These are phyloP conservation scores for Fusarium nodosum DNA, from an alignment of 2,329 filamentous ascomycete species.

Conservation along the genomic window DNA sequence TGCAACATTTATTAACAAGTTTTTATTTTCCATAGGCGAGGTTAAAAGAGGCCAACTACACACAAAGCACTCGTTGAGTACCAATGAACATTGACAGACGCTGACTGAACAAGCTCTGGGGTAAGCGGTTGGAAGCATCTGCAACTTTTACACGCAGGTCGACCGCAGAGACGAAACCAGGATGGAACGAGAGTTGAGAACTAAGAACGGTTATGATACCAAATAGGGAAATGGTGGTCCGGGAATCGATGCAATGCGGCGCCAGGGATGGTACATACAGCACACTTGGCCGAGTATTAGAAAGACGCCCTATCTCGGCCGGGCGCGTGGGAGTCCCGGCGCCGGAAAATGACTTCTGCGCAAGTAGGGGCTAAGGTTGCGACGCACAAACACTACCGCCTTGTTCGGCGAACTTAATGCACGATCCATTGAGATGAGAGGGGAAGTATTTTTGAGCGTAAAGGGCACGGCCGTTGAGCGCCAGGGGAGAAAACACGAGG, in stretches of 20 bases:
- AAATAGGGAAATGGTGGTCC: slow-evolving; percentile 47
- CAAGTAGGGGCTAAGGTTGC: slow-evolving; percentile 24
- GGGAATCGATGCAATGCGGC: slow-evolving; percentile 44
- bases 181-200: slow-evolving; percentile 38
- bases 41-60: slow-evolving; percentile 7
- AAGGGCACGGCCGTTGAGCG: slow-evolving; percentile 25
- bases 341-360: slow-evolving; percentile 30
- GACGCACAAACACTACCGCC: slow-evolving; percentile 33
- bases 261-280: slow-evolving; percentile 39
- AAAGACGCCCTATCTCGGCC: slow-evolving; percentile 43
- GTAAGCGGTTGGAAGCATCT: slow-evolving; percentile 39
- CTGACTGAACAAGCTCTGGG: slow-evolving; percentile 37
- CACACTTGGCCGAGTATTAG: slow-evolving; percentile 37
- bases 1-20: slow-evolving; percentile 53
- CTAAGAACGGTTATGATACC: slow-evolving; percentile 46
- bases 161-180: slow-evolving; percentile 42
- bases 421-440: slow-evolving; percentile 22
- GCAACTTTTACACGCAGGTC: slow-evolving; percentile 36
- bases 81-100: slow-evolving; percentile 28
- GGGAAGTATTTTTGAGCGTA: slow-evolving; percentile 16
- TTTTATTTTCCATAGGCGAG: slow-evolving; percentile 46
- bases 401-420: slow-evolving; percentile 37
- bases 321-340: slow-evolving; percentile 37
- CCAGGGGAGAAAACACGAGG: slow-evolving; percentile 7
- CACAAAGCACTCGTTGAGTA: background rate